Conservation (phyloP, 805 yeast genomes). For the Cyberlindnera petersonii region DNA sequence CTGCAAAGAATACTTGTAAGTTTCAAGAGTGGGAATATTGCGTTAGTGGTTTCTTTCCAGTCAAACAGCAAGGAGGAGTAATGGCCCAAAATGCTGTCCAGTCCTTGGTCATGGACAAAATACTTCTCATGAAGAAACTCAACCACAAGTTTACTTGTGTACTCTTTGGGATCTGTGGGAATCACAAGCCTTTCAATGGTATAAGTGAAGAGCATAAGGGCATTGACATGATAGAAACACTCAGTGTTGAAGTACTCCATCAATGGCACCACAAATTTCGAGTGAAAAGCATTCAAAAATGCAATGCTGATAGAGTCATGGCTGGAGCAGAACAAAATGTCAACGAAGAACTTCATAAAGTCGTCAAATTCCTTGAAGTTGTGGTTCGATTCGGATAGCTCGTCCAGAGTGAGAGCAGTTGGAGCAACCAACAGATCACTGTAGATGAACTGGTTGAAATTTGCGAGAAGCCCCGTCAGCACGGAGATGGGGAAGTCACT, state of each 20-base stretch:
- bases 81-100: conserved; percentile 1
- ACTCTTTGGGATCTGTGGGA: neutral
- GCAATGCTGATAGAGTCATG: conserved; percentile 10
- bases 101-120: neutral
- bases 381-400: neutral
- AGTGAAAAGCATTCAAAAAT: conserved; percentile 14
- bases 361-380: conserved; percentile 9
- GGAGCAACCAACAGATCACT: conserved; percentile 3
- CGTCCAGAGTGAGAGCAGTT: neutral
- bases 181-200: conserved; percentile 10
- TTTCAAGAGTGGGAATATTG: conserved; percentile 3
- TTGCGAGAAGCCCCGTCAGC: conserved; percentile 15
- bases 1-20: conserved; percentile 5
- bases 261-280: conserved; percentile 11
- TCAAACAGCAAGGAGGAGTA: conserved; percentile 2
- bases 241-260: conserved; percentile 5
- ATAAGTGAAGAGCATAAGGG: conserved; percentile 11
- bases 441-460: conserved; percentile 15
- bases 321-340: conserved; percentile 10
- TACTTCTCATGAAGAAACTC: conserved; percentile 9
- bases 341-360: conserved; percentile 11
- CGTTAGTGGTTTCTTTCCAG: neutral
- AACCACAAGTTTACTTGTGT: neutral
- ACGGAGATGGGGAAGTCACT: conserved; percentile 22
- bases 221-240: conserved; percentile 1